phyloP scores from a whole-genome alignment of 225 moss, liverwort and hornwort species.

The Asterella californica region DNA sequence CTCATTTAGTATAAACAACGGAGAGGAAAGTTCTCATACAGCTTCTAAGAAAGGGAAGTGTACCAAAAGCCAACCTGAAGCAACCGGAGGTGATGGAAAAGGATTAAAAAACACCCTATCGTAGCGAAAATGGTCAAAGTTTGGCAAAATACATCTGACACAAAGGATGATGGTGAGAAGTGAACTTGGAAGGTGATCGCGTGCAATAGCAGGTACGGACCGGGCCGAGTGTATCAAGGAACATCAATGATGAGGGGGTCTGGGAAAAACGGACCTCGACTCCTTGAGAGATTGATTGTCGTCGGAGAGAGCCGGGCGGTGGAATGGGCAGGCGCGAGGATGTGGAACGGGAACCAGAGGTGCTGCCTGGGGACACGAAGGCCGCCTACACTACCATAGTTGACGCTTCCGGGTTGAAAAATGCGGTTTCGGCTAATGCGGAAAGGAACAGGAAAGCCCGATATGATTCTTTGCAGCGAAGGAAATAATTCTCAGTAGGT shows the following conservation, averaged over 20 bases:
- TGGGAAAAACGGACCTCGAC: background rate
- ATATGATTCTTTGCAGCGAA: background rate
- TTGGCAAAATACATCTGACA: no score
- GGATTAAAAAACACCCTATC: no score
- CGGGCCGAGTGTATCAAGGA: background rate
- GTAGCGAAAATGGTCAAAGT: no score
- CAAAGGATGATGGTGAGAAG: no score
- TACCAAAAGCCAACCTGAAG: no score
- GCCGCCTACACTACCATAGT: background rate
- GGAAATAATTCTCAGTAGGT: slow-evolving; percentile 5
- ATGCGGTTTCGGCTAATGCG: background rate
- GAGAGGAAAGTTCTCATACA: no score
- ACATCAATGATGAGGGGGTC: background rate
- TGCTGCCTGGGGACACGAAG: background rate
- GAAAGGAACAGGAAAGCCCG: background rate
- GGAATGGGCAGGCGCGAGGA: background rate
- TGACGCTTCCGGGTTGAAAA: background rate
- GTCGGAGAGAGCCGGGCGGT: background rate
- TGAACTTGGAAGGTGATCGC: background rate
- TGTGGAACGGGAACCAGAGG: background rate
- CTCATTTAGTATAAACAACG: no score
- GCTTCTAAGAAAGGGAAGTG: no score
- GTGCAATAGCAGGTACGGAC: background rate
- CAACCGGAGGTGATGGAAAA: no score
- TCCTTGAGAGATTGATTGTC: background rate